Base-by-base conservation (phyloP, 2,329 filamentous ascomycete species). In the Aspergillus brunneoviolaceus region DNA sequence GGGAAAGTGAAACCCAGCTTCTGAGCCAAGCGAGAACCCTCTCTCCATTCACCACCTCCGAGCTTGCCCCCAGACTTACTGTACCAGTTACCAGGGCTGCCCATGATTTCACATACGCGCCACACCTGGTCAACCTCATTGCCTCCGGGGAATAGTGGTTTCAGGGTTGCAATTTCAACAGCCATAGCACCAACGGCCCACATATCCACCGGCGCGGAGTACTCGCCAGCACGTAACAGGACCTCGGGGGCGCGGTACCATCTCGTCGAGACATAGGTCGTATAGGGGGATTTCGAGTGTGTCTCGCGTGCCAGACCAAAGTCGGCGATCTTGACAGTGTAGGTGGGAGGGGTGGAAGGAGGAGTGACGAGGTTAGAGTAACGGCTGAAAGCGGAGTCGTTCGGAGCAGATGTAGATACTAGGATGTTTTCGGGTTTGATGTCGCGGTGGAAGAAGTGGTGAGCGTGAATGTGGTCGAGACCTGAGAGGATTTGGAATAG, bases 381-480 rank as follows among this genome's bases (percentile, higher is more conserved):
- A 69, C 95, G 86, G 73, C 91, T 89, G 80, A 98, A 97, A 0
- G 93, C 88, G 72, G 90, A 95, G 55, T 99, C 95, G 65, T 89
- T 89, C 66, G 91, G 84, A 45, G 90, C 86, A 2, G 94, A 96
- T 29, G 93, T 96, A 0, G 95, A 96, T 9, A 99, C 94, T 27
- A 99, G 85, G 61, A 99, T 99, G 77, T 99, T 99, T 77, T 99
- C 95, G 39, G 95, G 95, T 77, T 99, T 99, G 79, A 99, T 98
- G 74, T 99, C 95, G 71, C 95, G 92, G 77, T 99, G 95, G 80
- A 99, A 99, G 80, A 99, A 99, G 75, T 91, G 87, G 79, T 98
- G 92, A 42, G 93, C 90, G 79, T 99, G 95, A 61, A 99, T 98
- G 76, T 99, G 95, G 75, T 99, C 93, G 29, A 99, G 84, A 57